Conservation (phyloP, 208 protist species). For the Trypanosoma theileri region DNA sequence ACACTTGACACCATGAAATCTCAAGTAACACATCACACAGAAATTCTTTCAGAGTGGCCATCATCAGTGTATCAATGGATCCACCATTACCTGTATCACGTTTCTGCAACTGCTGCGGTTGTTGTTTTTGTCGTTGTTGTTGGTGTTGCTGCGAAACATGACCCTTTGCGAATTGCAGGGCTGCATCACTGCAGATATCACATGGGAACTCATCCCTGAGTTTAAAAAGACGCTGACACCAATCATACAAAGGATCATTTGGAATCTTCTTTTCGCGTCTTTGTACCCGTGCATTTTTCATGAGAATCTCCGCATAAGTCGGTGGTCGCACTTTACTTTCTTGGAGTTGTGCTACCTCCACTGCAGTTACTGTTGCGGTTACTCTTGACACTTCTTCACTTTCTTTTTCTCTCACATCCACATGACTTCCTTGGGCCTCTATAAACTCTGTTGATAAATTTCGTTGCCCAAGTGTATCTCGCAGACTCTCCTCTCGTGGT, state of each 20-base stretch:
- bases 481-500: neutral
- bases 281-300: neutral
- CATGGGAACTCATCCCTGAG: neutral
- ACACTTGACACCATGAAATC: neutral
- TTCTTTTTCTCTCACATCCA: neutral
- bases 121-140: neutral
- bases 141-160: neutral
- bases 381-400: neutral
- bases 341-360: neutral
- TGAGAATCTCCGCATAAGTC: constrained; percentile 27
- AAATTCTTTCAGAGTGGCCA: constrained; percentile 17
- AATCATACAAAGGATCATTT: neutral
- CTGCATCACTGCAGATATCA: neutral
- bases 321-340: constrained; percentile 3
- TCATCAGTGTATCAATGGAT: neutral
- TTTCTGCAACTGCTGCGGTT: neutral
- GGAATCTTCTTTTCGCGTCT: neutral
- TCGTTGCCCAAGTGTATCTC: neutral
- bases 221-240: constrained; percentile 6
- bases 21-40: constrained; percentile 21
- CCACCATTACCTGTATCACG: neutral
- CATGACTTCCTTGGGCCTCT: neutral
- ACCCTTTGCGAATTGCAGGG: neutral
- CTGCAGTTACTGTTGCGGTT: neutral
- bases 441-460: constrained; percentile 17